Evolutionary conservation across 2,329 filamentous ascomycete species (phyloP).

Genomic region (Chaetomium strumarium): DNA sequence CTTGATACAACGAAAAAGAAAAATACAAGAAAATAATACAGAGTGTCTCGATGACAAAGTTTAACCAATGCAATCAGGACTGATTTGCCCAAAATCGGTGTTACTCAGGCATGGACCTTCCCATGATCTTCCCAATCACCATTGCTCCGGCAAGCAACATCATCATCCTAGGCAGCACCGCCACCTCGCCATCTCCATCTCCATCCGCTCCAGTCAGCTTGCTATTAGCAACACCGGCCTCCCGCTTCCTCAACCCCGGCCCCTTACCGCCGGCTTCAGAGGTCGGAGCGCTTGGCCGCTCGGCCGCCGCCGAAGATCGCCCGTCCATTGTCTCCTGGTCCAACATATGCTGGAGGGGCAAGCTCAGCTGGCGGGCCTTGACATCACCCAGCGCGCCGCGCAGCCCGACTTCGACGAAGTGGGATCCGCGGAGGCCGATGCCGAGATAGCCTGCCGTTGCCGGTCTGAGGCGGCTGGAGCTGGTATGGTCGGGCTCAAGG

Average conservation of each 20-base stretch:
- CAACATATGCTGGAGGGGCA: slow-evolving; percentile 16
- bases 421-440: slow-evolving; percentile 23
- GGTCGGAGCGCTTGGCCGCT: background rate
- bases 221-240: background rate
- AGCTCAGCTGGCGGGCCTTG: slow-evolving; percentile 21
- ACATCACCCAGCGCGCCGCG: slow-evolving; percentile 28
- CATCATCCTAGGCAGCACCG: slow-evolving; percentile 26
- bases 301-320: background rate
- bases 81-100: background rate
- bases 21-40: slow-evolving; percentile 1
- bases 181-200: slow-evolving; percentile 1
- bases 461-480: background rate
- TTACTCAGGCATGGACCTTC: background rate
- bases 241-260: background rate
- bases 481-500: background rate
- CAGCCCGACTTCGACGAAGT: slow-evolving; percentile 26
- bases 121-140: slow-evolving; percentile 18
- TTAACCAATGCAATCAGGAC: background rate
- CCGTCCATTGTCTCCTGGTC: background rate
- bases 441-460: slow-evolving; percentile 29
- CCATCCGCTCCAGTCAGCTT: background rate
- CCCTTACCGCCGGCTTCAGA: background rate
- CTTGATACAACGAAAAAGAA: background rate
- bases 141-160: slow-evolving; percentile 28
- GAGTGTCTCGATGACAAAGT: background rate